phyloP scores from a whole-genome alignment of 257 asterid genomes.

The Solanum dulcamara region DNA sequence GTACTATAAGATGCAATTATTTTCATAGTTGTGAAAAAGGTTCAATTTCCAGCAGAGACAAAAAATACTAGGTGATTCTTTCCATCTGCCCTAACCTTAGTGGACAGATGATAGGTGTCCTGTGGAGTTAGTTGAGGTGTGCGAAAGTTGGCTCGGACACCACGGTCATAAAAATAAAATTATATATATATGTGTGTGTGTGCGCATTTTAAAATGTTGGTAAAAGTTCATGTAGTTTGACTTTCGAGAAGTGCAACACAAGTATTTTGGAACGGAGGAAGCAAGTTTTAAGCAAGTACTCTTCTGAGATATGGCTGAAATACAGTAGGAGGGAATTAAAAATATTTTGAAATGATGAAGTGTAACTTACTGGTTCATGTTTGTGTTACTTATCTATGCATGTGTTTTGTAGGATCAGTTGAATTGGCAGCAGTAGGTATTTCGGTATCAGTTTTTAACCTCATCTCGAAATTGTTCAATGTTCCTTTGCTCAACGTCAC shows the following conservation, averaged over 20 bases:
- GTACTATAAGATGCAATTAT: too few relatives aligned
- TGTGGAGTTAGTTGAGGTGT: too few relatives aligned
- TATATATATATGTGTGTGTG: too few relatives aligned
- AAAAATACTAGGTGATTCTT: too few relatives aligned
- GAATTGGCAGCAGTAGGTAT: conserved; percentile 96
- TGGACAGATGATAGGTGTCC: too few relatives aligned
- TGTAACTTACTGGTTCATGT: neutral
- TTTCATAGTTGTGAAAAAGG: too few relatives aligned
- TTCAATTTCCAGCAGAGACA: too few relatives aligned
- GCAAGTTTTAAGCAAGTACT: neutral
- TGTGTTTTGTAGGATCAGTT: conserved; percentile 53
- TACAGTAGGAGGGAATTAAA: neutral
- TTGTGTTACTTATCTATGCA: neutral
- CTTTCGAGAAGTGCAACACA: neutral
- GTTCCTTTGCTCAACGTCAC: conserved; percentile 94
- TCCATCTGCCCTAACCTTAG: too few relatives aligned
- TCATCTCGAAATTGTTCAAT: conserved; percentile 78
- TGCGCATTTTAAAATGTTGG: neutral
- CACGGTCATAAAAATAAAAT: too few relatives aligned
- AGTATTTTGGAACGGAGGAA: neutral
- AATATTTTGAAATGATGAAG: neutral
- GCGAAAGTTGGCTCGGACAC: too few relatives aligned
- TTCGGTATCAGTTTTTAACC: conserved; percentile 79
- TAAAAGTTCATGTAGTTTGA: neutral
- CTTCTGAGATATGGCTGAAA: neutral